These are phyloP conservation scores for Talaromyces marneffei DNA, from an alignment of 2,329 filamentous ascomycete genomes.

Conservation along the genomic window DNA sequence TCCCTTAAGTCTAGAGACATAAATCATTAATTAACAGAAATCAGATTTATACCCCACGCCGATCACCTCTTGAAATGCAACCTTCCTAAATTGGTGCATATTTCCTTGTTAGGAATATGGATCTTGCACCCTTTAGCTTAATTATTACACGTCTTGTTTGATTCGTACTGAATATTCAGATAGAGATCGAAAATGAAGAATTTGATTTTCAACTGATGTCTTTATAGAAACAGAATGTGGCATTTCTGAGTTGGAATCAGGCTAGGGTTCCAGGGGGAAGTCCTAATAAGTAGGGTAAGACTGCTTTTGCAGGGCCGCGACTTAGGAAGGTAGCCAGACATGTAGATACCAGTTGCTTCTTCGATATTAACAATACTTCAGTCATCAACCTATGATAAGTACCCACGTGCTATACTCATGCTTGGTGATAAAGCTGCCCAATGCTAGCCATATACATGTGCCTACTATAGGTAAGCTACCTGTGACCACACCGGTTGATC, in stretches of 20 bases:
- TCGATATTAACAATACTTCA: no score
- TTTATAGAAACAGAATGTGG: not conserved
- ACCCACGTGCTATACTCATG: no score
- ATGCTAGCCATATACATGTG: not conserved
- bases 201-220: not conserved
- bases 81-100: not conserved
- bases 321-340: not conserved
- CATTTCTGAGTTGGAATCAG: not conserved
- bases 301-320: not conserved
- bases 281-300: not conserved
- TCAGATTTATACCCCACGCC: not conserved
- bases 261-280: not conserved
- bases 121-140: not conserved
- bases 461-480: no score
- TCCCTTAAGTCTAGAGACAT: no score
- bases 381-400: no score
- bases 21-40: not conserved
- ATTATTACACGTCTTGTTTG: not conserved
- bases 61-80: not conserved
- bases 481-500: not conserved
- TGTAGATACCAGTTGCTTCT: no score
- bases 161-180: not conserved
- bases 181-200: not conserved
- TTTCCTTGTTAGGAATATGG: conserved; percentile 9
- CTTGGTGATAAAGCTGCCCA: no score